Percentiles rank a stretch among this genome's conserved stretches.
Conservation (phyloP, 805 yeast species). For the Candida hungchunana region DNA sequence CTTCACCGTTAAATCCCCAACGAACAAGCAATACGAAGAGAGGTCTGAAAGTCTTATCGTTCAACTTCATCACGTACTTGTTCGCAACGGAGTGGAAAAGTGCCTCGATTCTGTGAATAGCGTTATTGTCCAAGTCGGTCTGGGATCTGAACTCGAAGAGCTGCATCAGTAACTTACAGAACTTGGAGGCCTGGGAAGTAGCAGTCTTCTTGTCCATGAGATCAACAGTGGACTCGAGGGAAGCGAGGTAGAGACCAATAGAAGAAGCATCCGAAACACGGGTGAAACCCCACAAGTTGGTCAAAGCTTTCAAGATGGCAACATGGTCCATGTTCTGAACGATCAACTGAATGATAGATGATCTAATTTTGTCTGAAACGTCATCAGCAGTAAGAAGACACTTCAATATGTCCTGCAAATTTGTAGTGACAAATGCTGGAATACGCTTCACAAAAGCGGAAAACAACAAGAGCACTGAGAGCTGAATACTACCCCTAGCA, state of each 20-base stretch:
- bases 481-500: slow-evolving; percentile 45
- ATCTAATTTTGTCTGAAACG: slow-evolving; percentile 57
- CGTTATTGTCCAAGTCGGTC: slow-evolving; percentile 60
- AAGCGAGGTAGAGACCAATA: slow-evolving; percentile 65
- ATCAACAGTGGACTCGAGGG: slow-evolving; percentile 64
- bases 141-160: slow-evolving; percentile 67
- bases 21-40: slow-evolving; percentile 78
- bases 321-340: slow-evolving; percentile 66
- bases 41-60: slow-evolving; percentile 92
- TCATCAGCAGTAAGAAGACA: slow-evolving; percentile 52
- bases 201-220: slow-evolving; percentile 70
- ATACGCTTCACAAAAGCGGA: slow-evolving; percentile 76
- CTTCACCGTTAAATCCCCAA: slow-evolving; percentile 92
- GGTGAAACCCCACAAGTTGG: slow-evolving; percentile 56
- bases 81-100: slow-evolving; percentile 71
- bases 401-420: slow-evolving; percentile 56
- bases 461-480: slow-evolving; percentile 65
- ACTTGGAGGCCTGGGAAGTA: slow-evolving; percentile 59
- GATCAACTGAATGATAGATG: slow-evolving; percentile 55
- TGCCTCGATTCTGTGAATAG: slow-evolving; percentile 77
- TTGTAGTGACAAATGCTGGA: slow-evolving; percentile 78
- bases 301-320: slow-evolving; percentile 56
- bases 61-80: slow-evolving; percentile 78
- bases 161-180: slow-evolving; percentile 63
- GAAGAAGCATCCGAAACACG: slow-evolving; percentile 38